Evolutionary conservation across 768 basidiomycete species (phyloP), one percentile per base, ranked within the genome.

Genomic region (Kwoniella dejecticola): DNA sequence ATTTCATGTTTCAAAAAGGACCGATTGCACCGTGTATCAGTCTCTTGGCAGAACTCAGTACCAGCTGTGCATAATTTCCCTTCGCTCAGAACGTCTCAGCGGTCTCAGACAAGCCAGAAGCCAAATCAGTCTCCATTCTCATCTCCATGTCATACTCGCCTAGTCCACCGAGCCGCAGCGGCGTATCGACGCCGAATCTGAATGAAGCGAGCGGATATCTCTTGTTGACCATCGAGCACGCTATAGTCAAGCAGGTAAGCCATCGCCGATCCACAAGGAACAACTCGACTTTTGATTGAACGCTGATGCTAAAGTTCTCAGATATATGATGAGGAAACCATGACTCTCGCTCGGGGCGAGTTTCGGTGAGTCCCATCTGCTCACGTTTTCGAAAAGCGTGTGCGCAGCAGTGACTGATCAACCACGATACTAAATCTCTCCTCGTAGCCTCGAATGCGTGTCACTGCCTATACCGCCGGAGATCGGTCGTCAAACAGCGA

Each of bases 391-490:
- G n/a, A n/a, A n/a, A n/a, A n/a, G n/a, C n/a, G n/a, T n/a, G n/a
- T n/a, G n/a, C n/a, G n/a, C n/a, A n/a, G n/a, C n/a, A n/a, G n/a
- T n/a, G n/a, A n/a, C n/a, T n/a, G n/a, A n/a, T n/a, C n/a, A n/a
- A n/a, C n/a, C n/a, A n/a, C n/a, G n/a, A n/a, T n/a, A n/a, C n/a
- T n/a, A 4, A 30, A n/a, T 31, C 49, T 60, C 3, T 65, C 41
- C 13, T 2, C 82, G 86, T 59, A 81, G 81, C 26, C 80, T 89
- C 48, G 84, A 88, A 76, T 88, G 87, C 72, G 83, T 89, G 30
- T 86, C 86, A 13, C 60, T 81, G 5, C 78, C 79, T 13, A 73
- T 77, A 52, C 69, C 79, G 21, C 40, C 71, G 41, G 68, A 77
- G 42, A 64, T 73, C 40, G 72, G 69, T 17, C 50, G 57, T 11